Percentiles rank a stretch among this genome's conserved stretches.
Evolutionary conservation across 2,329 filamentous ascomycete genomes (phyloP).

Genomic region (Apiospora kogelbergensis): DNA sequence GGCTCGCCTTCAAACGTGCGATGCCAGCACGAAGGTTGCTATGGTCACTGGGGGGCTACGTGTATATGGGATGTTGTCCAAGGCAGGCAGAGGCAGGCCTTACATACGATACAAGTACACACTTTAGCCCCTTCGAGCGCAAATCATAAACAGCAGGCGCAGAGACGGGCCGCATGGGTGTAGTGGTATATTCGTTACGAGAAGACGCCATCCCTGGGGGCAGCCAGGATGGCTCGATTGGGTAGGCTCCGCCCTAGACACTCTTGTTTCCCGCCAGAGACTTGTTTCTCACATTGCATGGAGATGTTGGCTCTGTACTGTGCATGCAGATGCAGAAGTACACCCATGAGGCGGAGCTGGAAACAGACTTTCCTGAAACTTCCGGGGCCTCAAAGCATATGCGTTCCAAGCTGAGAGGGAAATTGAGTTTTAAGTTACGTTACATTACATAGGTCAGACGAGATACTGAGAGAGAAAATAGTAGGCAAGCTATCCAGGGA

Average conservation of each 20-base stretch:
- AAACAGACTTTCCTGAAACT: background rate
- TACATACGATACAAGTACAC: background rate
- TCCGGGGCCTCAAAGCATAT: background rate
- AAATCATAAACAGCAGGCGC: background rate
- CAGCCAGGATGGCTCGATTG: background rate
- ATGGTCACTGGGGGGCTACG: too few relatives aligned
- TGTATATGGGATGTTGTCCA: too few relatives aligned
- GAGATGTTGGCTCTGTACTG: too few relatives aligned
- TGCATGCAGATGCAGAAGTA: too few relatives aligned
- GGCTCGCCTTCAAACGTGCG: background rate
- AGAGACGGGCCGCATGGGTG: too few relatives aligned
- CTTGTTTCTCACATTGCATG: background rate
- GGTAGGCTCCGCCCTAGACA: background rate
- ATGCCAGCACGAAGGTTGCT: too few relatives aligned
- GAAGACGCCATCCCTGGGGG: background rate
- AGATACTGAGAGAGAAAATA: background rate
- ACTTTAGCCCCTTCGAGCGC: background rate
- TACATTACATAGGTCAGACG: background rate
- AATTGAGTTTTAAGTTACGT: background rate
- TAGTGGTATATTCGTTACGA: too few relatives aligned
- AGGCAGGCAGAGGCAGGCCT: background rate
- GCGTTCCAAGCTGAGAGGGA: background rate
- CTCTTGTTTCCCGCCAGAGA: background rate
- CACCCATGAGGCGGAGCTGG: background rate
- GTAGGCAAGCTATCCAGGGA: background rate